A percentile compares a stretch with the other conserved stretches of the same genome.
Conservation (phyloP, 2,329 filamentous ascomycete species). For the Cercospora berteroae region DNA sequence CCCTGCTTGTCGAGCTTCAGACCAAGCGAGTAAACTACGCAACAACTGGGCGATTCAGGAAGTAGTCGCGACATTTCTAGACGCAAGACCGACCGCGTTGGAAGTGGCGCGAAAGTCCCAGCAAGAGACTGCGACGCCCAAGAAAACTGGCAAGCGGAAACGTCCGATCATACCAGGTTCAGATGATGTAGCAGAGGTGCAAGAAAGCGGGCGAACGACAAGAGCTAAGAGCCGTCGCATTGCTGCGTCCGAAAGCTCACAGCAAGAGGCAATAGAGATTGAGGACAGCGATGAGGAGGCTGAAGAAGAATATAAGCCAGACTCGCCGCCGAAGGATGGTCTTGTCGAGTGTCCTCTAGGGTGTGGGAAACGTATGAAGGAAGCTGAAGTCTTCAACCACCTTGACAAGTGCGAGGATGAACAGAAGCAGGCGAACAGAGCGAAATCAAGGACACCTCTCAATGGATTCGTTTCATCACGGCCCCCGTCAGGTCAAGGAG, state of each 20-base stretch:
- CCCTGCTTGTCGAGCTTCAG: constrained; percentile 72
- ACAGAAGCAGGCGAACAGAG: constrained; percentile 31
- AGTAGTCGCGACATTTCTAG: constrained; percentile 73
- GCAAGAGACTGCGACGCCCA: constrained; percentile 26
- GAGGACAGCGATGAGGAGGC: constrained; percentile 44
- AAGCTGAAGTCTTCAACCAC: constrained; percentile 73
- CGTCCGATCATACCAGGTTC: constrained; percentile 36
- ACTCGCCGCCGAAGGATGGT: constrained; percentile 60
- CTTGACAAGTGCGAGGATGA: constrained; percentile 64
- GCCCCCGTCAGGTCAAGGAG: constrained; percentile 26
- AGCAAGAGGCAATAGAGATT: constrained; percentile 34
- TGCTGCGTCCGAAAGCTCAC: constrained; percentile 33
- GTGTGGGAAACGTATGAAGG: constrained; percentile 79
- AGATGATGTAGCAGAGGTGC: constrained; percentile 32
- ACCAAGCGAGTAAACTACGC: constrained; percentile 81
- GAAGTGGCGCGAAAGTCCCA: constrained; percentile 55
- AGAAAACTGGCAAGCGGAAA: constrained; percentile 53
- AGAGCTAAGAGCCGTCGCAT: constrained; percentile 39
- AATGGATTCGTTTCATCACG: constrained; percentile 19
- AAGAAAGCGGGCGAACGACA: constrained; percentile 36
- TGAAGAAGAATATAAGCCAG: constrained; percentile 35
- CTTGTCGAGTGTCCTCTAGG: constrained; percentile 76
- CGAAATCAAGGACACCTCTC: constrained; percentile 25
- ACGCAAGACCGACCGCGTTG: constrained; percentile 62
- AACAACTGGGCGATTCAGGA: constrained; percentile 85